phyloP scores from a whole-genome alignment of 2,329 filamentous ascomycete species.

The Fusarium sp. region DNA sequence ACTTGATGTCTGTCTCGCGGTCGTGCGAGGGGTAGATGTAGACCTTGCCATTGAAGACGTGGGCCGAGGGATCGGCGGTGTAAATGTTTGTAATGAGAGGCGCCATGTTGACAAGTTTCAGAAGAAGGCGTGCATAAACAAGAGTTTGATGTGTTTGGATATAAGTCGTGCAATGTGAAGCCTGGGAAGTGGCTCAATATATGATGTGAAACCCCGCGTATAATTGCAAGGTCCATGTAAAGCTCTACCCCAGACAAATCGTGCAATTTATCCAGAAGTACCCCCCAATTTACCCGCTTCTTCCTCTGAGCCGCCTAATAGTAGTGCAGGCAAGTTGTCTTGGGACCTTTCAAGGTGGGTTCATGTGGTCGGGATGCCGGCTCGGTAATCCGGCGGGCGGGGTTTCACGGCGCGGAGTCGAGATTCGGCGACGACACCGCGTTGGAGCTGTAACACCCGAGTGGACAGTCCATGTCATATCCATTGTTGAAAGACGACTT shows the following conservation, averaged over 20 bases:
- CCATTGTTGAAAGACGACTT: background rate
- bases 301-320: slow-evolving; percentile 11
- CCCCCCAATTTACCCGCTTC: slow-evolving; percentile 38
- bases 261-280: slow-evolving; percentile 39
- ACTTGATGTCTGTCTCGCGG: slow-evolving; percentile 77
- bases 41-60: slow-evolving; percentile 80
- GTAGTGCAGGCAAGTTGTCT: background rate
- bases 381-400: slow-evolving; percentile 23
- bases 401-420: background rate
- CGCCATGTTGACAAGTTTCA: slow-evolving; percentile 46
- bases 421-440: background rate
- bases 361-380: slow-evolving; percentile 26
- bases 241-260: slow-evolving; percentile 19
- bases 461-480: background rate
- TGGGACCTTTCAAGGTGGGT: slow-evolving; percentile 12
- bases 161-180: background rate
- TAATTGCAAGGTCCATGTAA: slow-evolving; percentile 21
- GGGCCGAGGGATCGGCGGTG: slow-evolving; percentile 84
- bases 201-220: slow-evolving; percentile 33
- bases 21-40: slow-evolving; percentile 89
- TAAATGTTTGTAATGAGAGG: slow-evolving; percentile 81
- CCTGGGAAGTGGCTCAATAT: slow-evolving; percentile 4
- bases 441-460: background rate
- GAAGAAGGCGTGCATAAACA: background rate
- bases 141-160: background rate